Evolutionary conservation across 768 basidiomycete genomes (phyloP), one percentile per base, ranked within the genome.

Genomic region (Suillus tomentosus): DNA sequence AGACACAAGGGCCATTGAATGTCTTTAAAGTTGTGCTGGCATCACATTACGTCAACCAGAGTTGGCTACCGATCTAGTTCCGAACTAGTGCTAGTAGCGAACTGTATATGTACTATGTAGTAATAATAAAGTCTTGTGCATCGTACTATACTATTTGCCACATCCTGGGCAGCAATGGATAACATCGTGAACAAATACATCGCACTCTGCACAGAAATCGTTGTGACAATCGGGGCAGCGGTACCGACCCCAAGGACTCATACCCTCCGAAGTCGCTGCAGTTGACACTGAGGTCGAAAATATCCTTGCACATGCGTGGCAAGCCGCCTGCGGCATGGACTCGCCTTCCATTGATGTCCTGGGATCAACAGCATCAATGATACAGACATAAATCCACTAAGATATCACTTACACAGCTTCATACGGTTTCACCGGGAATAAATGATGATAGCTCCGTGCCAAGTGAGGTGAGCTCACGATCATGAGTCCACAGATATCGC

Each of bases 391-490:
- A 68, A 24, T 6, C 42, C 61, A 27, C 48, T 31, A 59, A 59
- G 54, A 60, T n/a, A 40, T 9, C 5, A 84, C 94, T 77, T 76
- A 96, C 95, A 95, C 86, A 19, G 91, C 82, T 61, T 84, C 79
- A 74, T 92, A 99, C 3, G 87, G 82, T 70, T 91, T 93, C 47
- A 98, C 97, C 0, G 97, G 97, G 76, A 99, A 99, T 50, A 99
- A 75, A 73, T 96, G 95, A 68, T 95, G 91, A 73, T 96, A 96
- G 71, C 96, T 98, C 70, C 97, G 82, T 42, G 97, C 97, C 62
- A 99, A 82, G 80, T 99, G 97, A 15, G 97, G 96, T 58, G 95
- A 95, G 76, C 92, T 95, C 66, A 99, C 97, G 68, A 99, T 94
- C 92, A 98, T 97, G 68, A 99, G 79, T 9, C 94, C 94, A 69